Evolutionary conservation across 306 rosid species (phyloP), one percentile per base, ranked within the genome.

Genomic region (Alnus glutinosa): DNA sequence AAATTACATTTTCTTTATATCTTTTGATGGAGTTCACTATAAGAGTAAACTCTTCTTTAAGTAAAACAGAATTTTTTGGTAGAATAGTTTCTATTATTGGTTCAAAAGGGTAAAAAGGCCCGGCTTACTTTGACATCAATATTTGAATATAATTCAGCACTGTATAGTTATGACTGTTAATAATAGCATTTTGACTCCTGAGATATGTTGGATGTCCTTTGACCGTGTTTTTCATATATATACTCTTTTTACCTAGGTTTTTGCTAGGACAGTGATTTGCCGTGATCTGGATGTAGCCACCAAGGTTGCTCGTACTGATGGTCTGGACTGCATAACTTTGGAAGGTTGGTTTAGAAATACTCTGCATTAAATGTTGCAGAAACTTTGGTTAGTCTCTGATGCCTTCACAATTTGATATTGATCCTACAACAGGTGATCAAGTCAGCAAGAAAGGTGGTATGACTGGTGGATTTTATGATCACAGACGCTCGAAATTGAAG

Each of bases 381-480:
- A 73, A 28, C 37, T 75, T 68, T 58, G 55, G 32, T 62, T 70
- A 50, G n/a, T 55, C 36, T 80, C 63, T 74, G 78, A 81, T 75
- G 59, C 34, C 78, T 80, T 86, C 78, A 81, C 77, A 75, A 83
- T 76, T 63, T 74, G 37, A 58, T 59, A n/a, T 55, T 44, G 16
- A 42, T 76, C 63, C 66, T 70, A 13, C 75, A 67, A 86, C 86
- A 95, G 98, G 98, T 77, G 98, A 95, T 82, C 98, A 95, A 89
- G 98, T 95, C 62, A 95, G 98, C 92, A 95, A 92, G 92, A 95
- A 95, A 85, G 98, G 98, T 75, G 94, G 97, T 72, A 95, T 95
- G 98, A 95, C 98, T 0, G 98, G 98, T 61, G 98, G 98, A 76
- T 95, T 95, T 87, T 92, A 95, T 87, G 98, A 95, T 71, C 97